Evolutionary conservation across 2,329 filamentous ascomycete species (phyloP).

Genomic region (Fusarium sublunatum): DNA sequence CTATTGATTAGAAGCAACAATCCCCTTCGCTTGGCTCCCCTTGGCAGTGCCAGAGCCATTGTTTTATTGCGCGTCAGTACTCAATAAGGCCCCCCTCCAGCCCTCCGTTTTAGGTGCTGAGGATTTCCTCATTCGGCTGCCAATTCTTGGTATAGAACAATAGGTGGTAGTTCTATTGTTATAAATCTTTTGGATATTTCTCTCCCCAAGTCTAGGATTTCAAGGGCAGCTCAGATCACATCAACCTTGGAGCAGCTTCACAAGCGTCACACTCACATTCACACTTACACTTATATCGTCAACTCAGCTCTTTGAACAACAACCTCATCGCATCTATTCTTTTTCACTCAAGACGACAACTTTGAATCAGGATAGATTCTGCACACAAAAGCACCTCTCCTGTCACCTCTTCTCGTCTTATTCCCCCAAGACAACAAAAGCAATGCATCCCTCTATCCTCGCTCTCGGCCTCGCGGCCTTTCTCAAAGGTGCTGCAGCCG

Average conservation of each 20-base stretch:
- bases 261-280: constrained; percentile 1
- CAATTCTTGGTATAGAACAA: constrained; percentile 28
- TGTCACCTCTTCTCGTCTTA: constrained; percentile 4
- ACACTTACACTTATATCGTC: not conserved
- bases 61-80: constrained; percentile 9
- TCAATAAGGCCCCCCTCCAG: constrained; percentile 27
- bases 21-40: constrained; percentile 30
- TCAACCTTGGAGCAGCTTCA: not conserved
- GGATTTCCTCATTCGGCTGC: constrained; percentile 21
- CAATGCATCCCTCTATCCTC: constrained; percentile 42
- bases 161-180: constrained; percentile 31
- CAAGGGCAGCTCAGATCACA: not conserved
- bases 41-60: constrained; percentile 34
- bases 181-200: constrained; percentile 17
- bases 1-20: constrained; percentile 30
- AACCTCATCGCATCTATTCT: constrained; percentile 12
- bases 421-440: constrained; percentile 30
- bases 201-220: not conserved
- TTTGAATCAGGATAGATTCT: constrained; percentile 13
- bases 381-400: not conserved
- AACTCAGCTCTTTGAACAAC: constrained; percentile 11
- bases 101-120: constrained; percentile 30
- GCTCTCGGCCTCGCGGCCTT: constrained; percentile 48
- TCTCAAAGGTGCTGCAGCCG: constrained; percentile 42
- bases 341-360: constrained; percentile 12